Base-by-base conservation (phyloP, 1,284 basidiomycete genomes). In the Rhodotorula sp. region DNA sequence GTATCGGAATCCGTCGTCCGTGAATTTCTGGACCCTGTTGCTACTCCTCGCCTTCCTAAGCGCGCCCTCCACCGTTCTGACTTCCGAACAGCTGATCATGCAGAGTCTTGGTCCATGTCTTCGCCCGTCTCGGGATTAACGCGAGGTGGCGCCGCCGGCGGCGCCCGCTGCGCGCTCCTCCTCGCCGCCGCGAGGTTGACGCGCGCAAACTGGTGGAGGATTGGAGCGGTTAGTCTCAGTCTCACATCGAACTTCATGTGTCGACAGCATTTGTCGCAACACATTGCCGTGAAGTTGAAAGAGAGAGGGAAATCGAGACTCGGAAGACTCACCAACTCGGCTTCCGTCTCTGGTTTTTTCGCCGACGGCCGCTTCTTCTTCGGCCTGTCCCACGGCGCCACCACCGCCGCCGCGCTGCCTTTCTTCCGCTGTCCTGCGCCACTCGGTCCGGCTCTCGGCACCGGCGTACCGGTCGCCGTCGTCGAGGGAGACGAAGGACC, bases 381-480 rank as follows among this genome's bases (percentile, higher is more conserved):
- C 37, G 62, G 60, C 49, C 20, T 20, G 49, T 66, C 67, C 66
- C 62, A 64, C 59, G 60, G 61, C 58, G 61, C 68, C 62, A 37
- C 30, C 18, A 15, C 48, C 22, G 18, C n/a, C 20, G 14, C 37
- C 8, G 10, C 8, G 37, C 37, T 42, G 37, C 8, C 6, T 29
- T 37, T 60, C 48, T 24, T 54, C 51, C 37, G 20, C 58, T 42
- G 44, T 26, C 42, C 10, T 44, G 20, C 46, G 4, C 53, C 54
- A 46, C 60, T 24, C 29, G 22, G 33, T 15, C 53, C 17, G 17
- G 49, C 53, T 48, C 30, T 26, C 49, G 37, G 24, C 30, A n/a
- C 20, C 22, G 62, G 12, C 15, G 62, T 49, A 7, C n/a, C 48
- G 5, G 29, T 48, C 10, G 12, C 49, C 22, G n/a, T 26, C 49